Conservation (phyloP, 2,329 filamentous ascomycete genomes). For the Botryotinia convoluta region DNA sequence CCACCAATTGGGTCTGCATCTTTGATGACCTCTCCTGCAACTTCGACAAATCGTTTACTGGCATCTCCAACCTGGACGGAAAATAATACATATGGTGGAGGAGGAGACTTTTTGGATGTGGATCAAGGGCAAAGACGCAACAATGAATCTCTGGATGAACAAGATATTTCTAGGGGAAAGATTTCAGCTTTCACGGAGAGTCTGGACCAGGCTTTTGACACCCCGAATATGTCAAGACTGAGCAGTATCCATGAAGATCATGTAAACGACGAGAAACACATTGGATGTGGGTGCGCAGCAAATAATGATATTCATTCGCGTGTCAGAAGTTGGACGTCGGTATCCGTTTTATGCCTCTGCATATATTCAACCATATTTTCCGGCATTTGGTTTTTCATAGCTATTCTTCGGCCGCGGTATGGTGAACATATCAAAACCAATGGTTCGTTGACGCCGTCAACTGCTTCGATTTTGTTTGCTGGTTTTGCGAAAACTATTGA, state of each 20-base stretch:
- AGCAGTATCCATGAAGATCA: not conserved
- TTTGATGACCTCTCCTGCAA: not conserved
- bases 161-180: slow-evolving; percentile 21
- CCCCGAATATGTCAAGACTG: slow-evolving; percentile 3
- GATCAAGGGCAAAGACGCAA: slow-evolving; percentile 9
- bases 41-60: slow-evolving; percentile 20
- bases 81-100: slow-evolving; percentile 5
- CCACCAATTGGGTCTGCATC: not conserved
- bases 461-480: slow-evolving; percentile 65
- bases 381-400: slow-evolving; percentile 63
- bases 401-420: slow-evolving; percentile 61
- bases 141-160: slow-evolving; percentile 9
- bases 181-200: slow-evolving; percentile 23
- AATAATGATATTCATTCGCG: slow-evolving; percentile 32
- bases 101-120: not conserved
- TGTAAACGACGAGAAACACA: slow-evolving; percentile 20
- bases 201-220: slow-evolving; percentile 20
- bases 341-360: slow-evolving; percentile 49
- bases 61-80: slow-evolving; percentile 22
- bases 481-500: slow-evolving; percentile 75
- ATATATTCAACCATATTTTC: slow-evolving; percentile 63
- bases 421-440: slow-evolving; percentile 54
- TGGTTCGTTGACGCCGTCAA: slow-evolving; percentile 55
- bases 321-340: slow-evolving; percentile 47
- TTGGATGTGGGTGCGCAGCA: slow-evolving; percentile 25